Evolutionary conservation across 106 monocot species (phyloP).

Genomic region (Narthecium ossifragum): DNA sequence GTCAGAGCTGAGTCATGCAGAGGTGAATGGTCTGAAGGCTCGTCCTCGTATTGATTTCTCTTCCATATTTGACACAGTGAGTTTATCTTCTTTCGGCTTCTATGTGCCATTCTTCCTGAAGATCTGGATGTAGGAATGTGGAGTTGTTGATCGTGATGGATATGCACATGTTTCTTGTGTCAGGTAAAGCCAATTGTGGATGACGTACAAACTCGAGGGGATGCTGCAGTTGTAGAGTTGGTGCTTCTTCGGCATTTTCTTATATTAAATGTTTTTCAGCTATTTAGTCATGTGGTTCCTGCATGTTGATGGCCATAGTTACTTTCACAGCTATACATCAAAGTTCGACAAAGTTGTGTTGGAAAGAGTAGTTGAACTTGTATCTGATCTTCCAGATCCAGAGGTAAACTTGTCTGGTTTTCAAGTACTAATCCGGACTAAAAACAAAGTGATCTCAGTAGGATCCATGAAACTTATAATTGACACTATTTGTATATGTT

Average conservation of each 20-base stretch:
- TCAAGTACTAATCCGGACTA: neutral
- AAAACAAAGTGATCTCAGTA: no score
- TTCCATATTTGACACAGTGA: slow-evolving; percentile 77
- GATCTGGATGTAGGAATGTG: no score
- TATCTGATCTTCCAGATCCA: slow-evolving; percentile 77
- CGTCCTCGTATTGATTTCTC: slow-evolving; percentile 95
- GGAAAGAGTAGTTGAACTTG: slow-evolving; percentile 50
- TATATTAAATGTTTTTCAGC: neutral
- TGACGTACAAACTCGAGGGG: slow-evolving; percentile 77
- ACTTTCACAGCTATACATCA: slow-evolving; percentile 56
- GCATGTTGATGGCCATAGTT: no score
- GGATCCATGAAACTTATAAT: no score
- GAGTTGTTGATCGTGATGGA: no score
- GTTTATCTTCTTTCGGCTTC: no score
- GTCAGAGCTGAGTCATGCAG: slow-evolving; percentile 53
- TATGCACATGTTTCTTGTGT: neutral
- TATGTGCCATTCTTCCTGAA: no score
- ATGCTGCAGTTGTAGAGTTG: slow-evolving; percentile 86
- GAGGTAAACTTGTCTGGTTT: slow-evolving; percentile 38
- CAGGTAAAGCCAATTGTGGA: slow-evolving; percentile 96
- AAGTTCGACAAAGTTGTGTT: slow-evolving; percentile 84
- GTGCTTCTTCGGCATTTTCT: slow-evolving; percentile 21
- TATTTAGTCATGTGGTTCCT: no score
- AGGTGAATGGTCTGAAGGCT: slow-evolving; percentile 67
- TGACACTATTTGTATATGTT: no score